phyloP scores from a whole-genome alignment of 2,329 filamentous ascomycete species.

The Pyrenochaeta sp. region DNA sequence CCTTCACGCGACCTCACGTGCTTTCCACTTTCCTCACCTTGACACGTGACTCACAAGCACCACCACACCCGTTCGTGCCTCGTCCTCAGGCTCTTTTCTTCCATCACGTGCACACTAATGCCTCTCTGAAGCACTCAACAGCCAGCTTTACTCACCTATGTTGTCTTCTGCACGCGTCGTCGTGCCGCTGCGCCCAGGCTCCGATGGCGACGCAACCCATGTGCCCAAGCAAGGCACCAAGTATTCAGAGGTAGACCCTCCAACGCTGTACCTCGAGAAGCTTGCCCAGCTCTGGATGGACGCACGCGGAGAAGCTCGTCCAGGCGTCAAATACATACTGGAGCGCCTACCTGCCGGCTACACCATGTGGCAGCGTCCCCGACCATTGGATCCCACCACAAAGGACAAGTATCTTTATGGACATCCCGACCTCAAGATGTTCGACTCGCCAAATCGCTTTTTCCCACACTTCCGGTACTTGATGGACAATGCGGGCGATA shows the following conservation, averaged over 20 bases:
- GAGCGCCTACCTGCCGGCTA: constrained; percentile 64
- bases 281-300: constrained; percentile 59
- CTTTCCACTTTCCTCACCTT: too few species aligned
- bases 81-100: too few species aligned
- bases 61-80: too few species aligned
- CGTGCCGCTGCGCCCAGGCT: constrained; percentile 35
- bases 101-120: too few species aligned
- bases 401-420: constrained; percentile 65
- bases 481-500: constrained; percentile 56
- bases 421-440: constrained; percentile 59
- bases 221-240: constrained; percentile 19
- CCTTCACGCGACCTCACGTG: not conserved
- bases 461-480: constrained; percentile 65
- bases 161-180: constrained; percentile 11
- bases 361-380: constrained; percentile 57
- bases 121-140: too few species aligned
- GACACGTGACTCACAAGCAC: too few species aligned
- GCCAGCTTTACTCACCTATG: too few species aligned
- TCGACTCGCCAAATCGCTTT: constrained; percentile 63
- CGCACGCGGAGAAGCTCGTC: constrained; percentile 45
- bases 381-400: constrained; percentile 50
- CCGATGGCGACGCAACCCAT: constrained; percentile 47
- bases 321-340: constrained; percentile 57
- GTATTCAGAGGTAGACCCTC: constrained; percentile 50
- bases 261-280: constrained; percentile 55